Evolutionary conservation across 257 asterid genomes (phyloP), one percentile per base, ranked within the genome.

Genomic region (Eucommia ulmoides): DNA sequence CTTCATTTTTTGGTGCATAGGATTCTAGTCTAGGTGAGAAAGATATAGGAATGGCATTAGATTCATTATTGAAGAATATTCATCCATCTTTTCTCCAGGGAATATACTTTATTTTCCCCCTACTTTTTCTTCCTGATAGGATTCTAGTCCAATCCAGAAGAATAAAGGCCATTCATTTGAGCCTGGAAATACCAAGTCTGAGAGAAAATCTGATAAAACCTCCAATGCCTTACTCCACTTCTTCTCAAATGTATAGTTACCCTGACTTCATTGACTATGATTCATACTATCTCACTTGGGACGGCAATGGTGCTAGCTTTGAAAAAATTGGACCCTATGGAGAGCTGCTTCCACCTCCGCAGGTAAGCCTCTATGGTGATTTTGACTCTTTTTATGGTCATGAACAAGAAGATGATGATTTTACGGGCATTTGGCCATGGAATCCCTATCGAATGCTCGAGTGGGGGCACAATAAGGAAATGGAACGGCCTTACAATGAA

Each of bases 221-320:
- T 23, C 7, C 21, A 29, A 65, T 65, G 65, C 48, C 23, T 51
- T 46, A 14, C 48, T 21, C 19, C 18, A 41, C 29, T 21, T 23
- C 24, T n/a, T n/a, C n/a, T n/a, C n/a, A n/a, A 18, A 29, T 10
- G 11, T 35, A 10, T 11, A 35, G 44, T 24, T 57, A 50, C 49
- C 50, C 52, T 22, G 45, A 53, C 45, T 54, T 45, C 38, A 25
- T 22, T 14, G 16, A 24, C 26, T 49, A 33, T 21, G 44, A 56
- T 22, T 49, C 56, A 3, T 53, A 51, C 44, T 33, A 41, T 50
- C 51, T 46, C 55, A 29, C 53, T 51, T 65, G 68, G 71, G 61
- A 14, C 15, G 64, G 62, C 45, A 26, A 45, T 45, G 49, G 51
- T 50, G 50, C 45, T 22, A 49, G 55, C n/a, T 23, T 5, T 17